Base-by-base conservation (phyloP, 1,284 basidiomycete genomes). In the Boletellus deceptivus region DNA sequence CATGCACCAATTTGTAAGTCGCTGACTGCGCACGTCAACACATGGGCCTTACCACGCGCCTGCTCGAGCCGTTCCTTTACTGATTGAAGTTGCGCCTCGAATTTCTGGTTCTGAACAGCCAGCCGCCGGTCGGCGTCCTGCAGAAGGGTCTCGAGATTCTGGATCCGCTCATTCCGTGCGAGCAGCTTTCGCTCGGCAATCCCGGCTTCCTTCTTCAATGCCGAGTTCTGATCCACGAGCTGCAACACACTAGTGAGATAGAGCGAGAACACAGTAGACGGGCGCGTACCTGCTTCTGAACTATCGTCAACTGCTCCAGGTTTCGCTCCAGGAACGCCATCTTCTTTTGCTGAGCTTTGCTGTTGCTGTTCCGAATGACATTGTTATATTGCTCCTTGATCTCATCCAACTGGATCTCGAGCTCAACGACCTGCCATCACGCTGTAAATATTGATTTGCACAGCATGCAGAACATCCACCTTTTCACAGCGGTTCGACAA, bases 401-500 rank as follows among this genome's bases (percentile, higher is more conserved):
- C 70, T 99, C 97, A 68, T 99, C 97, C 37, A 99, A 77, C 69
- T 98, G 96, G 61, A 99, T 98, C 73, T 99, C 97, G 43, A 99
- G 84, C 73, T 99, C 97, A 52, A 99, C 96, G 39, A 99, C 95
- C 93, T 96, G 61, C 17, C 59, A 55, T 36, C 44, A 58, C 46
- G 43, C 47, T 55, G 22, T 57, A 34, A 52, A 38, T 39, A 44
- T 48, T 17, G 46, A 27, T 41, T 29, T 40, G 39, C 20, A 48
- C 22, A 34, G 41, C 48, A 52, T 38, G 43, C 17, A 34, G 17
- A 52, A 50, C 44, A 35, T 58, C 75, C 16, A 92, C 94, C 86
- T 99, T 99, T 78, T 99, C 97, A 71, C 97, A 99, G 41, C 97
- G 93, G 72, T 99, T 98, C 76, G 98, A 97, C 58, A 99, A 75